Evolutionary conservation across 306 rosid species (phyloP).

Genomic region (Clitoria ternatea): DNA sequence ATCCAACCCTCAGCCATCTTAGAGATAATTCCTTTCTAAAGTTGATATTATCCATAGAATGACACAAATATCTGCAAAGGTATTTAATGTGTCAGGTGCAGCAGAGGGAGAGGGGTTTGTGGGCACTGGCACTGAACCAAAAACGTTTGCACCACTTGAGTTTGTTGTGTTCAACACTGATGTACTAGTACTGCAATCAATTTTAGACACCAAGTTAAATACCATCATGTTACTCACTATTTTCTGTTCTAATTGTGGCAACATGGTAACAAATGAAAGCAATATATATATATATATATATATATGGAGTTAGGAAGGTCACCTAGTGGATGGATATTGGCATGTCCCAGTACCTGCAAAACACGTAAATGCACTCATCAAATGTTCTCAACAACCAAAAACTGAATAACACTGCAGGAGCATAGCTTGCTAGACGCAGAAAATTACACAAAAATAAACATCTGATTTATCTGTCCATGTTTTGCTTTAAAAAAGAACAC

Average conservation of each 20-base stretch:
- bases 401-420: background rate
- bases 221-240: too few relatives aligned
- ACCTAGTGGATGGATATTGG: constrained; percentile 74
- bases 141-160: constrained; percentile 76
- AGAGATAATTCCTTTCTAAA: constrained; percentile 15
- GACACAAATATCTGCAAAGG: constrained; percentile 23
- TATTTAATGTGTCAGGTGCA: constrained; percentile 23
- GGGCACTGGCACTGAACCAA: constrained; percentile 78
- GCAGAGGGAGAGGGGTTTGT: constrained; percentile 47
- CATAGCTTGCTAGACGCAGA: background rate
- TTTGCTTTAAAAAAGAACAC: too few relatives aligned
- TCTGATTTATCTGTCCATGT: background rate
- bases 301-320: background rate
- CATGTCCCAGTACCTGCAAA: constrained; percentile 68
- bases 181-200: constrained; percentile 71
- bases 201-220: background rate
- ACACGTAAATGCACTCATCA: background rate
- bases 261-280: background rate
- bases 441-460: background rate
- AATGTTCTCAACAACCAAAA: background rate
- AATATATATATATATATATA: background rate
- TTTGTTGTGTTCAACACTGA: constrained; percentile 76
- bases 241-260: background rate
- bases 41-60: constrained; percentile 32
- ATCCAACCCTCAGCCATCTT: constrained; percentile 1